Conservation (phyloP, 495 filamentous ascomycete genomes). For the Aspergillus wentii region DNA sequence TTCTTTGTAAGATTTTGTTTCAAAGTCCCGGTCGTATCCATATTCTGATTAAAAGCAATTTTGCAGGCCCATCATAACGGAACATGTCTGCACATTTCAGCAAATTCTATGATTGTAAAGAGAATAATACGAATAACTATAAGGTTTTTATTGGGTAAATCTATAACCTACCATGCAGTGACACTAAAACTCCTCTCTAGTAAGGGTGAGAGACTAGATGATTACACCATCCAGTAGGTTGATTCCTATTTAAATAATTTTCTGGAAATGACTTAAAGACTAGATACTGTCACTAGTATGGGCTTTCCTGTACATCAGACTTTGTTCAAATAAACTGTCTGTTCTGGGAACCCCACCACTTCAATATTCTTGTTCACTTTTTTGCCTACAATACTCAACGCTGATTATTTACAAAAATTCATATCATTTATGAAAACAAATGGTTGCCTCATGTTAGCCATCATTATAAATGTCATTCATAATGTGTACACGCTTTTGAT, state of each 20-base stretch:
- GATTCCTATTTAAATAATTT: not conserved
- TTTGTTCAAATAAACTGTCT: no score
- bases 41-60: constrained; percentile 5
- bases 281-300: no score
- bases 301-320: no score
- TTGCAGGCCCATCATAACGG: constrained; percentile 8
- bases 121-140: constrained; percentile 1
- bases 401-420: no score
- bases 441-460: no score
- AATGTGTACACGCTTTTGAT: no score
- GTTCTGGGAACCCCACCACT: no score
- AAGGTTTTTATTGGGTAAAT: constrained; percentile 2
- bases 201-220: not conserved
- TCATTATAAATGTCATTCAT: no score
- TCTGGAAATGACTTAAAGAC: not conserved
- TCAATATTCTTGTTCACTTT: no score
- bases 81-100: constrained; percentile 3
- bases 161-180: constrained; percentile 1
- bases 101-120: constrained; percentile 4
- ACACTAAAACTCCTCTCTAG: not conserved
- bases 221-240: not conserved
- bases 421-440: no score
- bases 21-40: constrained; percentile 2
- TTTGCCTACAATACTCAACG: no score
- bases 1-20: not conserved